Evolutionary conservation across 345 rosid genomes (phyloP).

Genomic region (Eucalyptus fibrosa): DNA sequence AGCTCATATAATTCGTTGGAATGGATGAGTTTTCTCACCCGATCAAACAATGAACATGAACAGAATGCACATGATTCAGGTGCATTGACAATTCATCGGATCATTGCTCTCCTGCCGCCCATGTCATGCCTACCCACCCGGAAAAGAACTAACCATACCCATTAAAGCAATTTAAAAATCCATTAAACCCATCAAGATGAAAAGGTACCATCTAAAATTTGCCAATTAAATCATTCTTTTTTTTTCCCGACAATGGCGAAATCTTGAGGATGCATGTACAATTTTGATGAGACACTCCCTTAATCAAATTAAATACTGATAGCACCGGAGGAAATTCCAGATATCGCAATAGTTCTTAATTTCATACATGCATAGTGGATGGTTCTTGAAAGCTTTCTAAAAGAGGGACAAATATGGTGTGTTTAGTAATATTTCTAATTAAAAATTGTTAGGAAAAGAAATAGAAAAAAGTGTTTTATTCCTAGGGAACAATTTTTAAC

Average conservation of each 20-base stretch:
- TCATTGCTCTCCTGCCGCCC: background rate
- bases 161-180: background rate
- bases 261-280: background rate
- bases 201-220: background rate
- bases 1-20: background rate
- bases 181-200: background rate
- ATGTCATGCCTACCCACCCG: background rate
- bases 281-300: background rate
- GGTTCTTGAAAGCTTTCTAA: background rate
- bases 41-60: background rate
- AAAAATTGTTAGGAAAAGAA: too few species aligned
- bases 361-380: background rate
- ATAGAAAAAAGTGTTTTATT: too few species aligned
- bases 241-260: background rate
- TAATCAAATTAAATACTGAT: background rate
- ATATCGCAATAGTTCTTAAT: background rate
- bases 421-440: too few species aligned
- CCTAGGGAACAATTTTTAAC: too few species aligned
- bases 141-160: background rate
- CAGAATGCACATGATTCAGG: background rate
- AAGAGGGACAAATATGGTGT: background rate
- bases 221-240: background rate
- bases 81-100: background rate
- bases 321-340: background rate
- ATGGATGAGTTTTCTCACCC: background rate